Conservation (phyloP, 192 early-diverging fungal species). For the Backusella psychrophila region DNA sequence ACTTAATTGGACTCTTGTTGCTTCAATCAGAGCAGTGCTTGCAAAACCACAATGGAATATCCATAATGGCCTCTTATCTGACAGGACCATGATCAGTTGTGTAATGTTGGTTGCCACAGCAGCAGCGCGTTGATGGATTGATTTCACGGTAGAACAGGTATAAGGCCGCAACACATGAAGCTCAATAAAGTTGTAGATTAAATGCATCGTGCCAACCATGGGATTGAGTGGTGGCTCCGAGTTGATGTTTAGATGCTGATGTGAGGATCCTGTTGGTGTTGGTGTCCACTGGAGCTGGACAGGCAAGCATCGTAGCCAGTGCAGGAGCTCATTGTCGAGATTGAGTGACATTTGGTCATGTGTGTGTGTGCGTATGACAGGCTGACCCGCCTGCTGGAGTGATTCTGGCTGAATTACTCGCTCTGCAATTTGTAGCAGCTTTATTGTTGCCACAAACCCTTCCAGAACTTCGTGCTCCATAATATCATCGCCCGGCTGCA, state of each 20-base stretch:
- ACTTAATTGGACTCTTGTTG: conserved; percentile 1
- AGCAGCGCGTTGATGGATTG: conserved; percentile 15
- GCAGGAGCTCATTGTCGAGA: conserved; percentile 22
- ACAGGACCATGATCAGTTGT: neutral
- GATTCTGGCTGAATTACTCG: conserved; percentile 14
- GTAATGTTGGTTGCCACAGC: conserved; percentile 27
- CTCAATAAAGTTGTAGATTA: conserved; percentile 29
- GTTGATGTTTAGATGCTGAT: neutral
- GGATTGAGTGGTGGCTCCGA: conserved; percentile 9
- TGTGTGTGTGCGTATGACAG: conserved; percentile 16
- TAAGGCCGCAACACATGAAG: conserved; percentile 21
- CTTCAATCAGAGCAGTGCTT: neutral
- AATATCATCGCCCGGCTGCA: conserved; percentile 26
- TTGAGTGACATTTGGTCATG: conserved; percentile 25
- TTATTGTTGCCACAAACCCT: conserved; percentile 20
- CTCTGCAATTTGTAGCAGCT: conserved; percentile 26
- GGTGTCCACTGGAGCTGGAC: conserved; percentile 28
- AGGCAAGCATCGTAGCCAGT: conserved; percentile 23
- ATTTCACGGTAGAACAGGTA: neutral
- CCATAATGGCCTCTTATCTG: neutral
- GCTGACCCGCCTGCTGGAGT: neutral
- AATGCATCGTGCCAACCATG: conserved; percentile 23
- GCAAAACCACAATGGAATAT: conserved; percentile 6
- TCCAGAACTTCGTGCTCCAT: conserved; percentile 24
- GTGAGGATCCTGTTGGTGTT: neutral